These are phyloP conservation scores for Arabis alpina DNA, from an alignment of 345 rosid species.

Conservation along the genomic window DNA sequence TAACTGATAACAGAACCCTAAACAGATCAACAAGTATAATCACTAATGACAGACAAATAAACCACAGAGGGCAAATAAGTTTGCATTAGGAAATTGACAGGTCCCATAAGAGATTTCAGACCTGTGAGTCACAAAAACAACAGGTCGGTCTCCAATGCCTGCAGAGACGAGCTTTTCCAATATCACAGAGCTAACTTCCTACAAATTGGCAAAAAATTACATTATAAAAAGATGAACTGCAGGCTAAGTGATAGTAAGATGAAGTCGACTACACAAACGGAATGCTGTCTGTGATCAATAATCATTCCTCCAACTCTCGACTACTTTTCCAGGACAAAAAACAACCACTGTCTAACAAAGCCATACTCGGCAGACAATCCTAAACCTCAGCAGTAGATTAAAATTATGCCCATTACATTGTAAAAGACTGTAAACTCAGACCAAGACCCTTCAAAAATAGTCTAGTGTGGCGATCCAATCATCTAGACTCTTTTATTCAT, in stretches of 20 bases:
- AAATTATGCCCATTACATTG: background rate
- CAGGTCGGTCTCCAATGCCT: slow-evolving; percentile 93
- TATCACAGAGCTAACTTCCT: slow-evolving; percentile 93
- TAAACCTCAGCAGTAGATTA: background rate
- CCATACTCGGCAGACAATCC: slow-evolving; percentile 1
- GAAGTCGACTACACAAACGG: slow-evolving; percentile 9
- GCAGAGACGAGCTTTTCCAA: slow-evolving; percentile 82
- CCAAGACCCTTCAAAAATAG: background rate
- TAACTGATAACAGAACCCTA: background rate
- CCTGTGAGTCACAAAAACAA: slow-evolving; percentile 99
- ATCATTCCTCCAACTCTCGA: slow-evolving; percentile 16
- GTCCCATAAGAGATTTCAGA: slow-evolving; percentile 32
- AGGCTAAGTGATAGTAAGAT: slow-evolving; percentile 10
- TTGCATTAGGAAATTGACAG: slow-evolving; percentile 2
- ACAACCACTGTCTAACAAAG: slow-evolving; percentile 11
- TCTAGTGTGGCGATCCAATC: slow-evolving; percentile 9
- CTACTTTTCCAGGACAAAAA: background rate
- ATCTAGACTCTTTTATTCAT: slow-evolving; percentile 5
- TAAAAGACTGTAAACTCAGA: background rate
- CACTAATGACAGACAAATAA: background rate
- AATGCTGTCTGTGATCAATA: slow-evolving; percentile 11
- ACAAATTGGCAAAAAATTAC: slow-evolving; percentile 35
- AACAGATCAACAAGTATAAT: slow-evolving; percentile 9
- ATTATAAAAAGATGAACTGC: slow-evolving; percentile 20
- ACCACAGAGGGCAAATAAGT: slow-evolving; percentile 2